Conservation (phyloP, 1,284 basidiomycete genomes). For the Austroboletus niveus region DNA sequence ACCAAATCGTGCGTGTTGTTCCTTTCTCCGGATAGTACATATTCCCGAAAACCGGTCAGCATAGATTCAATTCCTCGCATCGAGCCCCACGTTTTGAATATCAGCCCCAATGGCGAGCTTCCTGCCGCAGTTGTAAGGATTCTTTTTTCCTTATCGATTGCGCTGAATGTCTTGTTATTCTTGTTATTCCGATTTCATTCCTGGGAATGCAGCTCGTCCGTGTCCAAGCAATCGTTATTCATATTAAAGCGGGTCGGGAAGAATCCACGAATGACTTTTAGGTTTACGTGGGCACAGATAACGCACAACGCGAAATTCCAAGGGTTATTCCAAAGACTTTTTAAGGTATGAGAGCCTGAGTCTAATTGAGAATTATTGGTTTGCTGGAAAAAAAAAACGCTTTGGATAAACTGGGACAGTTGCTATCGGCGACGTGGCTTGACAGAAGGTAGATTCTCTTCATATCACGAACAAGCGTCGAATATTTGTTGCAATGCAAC, state of each 20-base stretch:
- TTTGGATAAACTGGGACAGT: too few species aligned
- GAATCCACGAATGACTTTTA: constrained; percentile 67
- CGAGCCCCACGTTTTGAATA: constrained; percentile 64
- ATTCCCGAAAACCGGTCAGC: constrained; percentile 75
- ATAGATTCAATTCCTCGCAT: constrained; percentile 79
- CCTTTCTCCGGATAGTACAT: constrained; percentile 75
- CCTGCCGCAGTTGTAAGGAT: constrained; percentile 52
- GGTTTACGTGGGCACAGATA: constrained; percentile 60
- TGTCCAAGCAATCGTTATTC: constrained; percentile 75
- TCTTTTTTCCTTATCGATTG: background rate
- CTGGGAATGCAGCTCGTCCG: constrained; percentile 54
- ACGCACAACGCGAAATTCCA: constrained; percentile 42
- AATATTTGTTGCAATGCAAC: too few species aligned
- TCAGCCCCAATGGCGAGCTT: constrained; percentile 41
- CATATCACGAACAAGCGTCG: too few species aligned
- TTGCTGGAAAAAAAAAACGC: too few species aligned
- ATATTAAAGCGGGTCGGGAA: constrained; percentile 67
- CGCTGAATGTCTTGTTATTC: background rate
- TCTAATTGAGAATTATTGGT: background rate
- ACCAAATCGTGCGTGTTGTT: constrained; percentile 69
- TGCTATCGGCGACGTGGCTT: too few species aligned
- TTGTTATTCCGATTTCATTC: background rate
- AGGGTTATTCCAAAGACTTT: constrained; percentile 73
- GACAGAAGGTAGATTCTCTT: too few species aligned
- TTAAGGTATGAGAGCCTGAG: constrained; percentile 43